Evolutionary conservation across 345 rosid species (phyloP), one percentile per base, ranked within the genome.

Genomic region (Populus alba): DNA sequence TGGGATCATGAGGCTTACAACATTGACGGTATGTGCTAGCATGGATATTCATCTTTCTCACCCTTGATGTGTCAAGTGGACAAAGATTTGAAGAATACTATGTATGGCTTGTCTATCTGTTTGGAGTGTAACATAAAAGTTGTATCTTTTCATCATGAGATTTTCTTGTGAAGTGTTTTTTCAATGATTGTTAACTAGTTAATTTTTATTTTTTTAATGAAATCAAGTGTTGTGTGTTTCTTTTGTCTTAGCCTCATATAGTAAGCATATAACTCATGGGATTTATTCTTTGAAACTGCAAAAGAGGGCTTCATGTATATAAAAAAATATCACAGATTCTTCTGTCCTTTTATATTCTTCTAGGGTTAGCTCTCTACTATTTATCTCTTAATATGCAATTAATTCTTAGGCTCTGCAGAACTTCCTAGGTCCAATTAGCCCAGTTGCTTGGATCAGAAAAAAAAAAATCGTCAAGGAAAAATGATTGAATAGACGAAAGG

Each of bases 11-110:
- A 49, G 55, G 55, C 55, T 22, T 49, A 49, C 55, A 49, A 49
- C 55, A 49, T 49, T 16, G 55, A 49, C 55, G 55, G 55, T 5
- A 16, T 49, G 55, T 49, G 55, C 55, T 49, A 49, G 55, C 55
- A 49, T 16, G 55, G 22, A 16, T 49, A 49, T 49, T 49, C 55
- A 49, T 49, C 55, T 49, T 47, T 15, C 55, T 49, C 55, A 17
- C 55, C 55, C 55, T 49, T 49, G 55, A 67, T 8, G 5, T 57
- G 5, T 73, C 41, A 43, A 59, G 62, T 39, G 51, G 67, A 57
- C 67, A 73, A 69, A 23, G 29, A 39, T 43, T 79, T 68, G 47
- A 79, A 68, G 82, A 74, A 31, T 35, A 72, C 57, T 61, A 68
- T 68, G 70, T 16, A 49, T 49, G 20, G 55, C 55, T 49, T 49